Percentiles rank a stretch among this genome's conserved stretches.
phyloP scores from a whole-genome alignment of 2,329 filamentous ascomycete genomes.

The Xylariaceae sp. region DNA sequence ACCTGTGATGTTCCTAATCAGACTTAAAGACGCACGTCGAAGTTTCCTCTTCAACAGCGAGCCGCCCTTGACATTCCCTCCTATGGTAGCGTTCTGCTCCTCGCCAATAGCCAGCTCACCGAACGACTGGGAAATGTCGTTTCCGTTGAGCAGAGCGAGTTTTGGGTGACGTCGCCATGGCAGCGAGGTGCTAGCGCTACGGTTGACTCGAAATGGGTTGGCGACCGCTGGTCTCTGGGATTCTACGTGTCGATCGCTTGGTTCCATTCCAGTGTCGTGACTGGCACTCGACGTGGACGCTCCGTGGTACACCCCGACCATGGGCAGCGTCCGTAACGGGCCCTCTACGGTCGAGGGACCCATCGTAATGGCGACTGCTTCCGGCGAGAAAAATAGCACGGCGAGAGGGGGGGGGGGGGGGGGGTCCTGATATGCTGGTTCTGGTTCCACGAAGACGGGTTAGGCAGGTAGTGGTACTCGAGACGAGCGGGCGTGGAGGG shows the following conservation, averaged over 20 bases:
- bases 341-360: conserved; percentile 18
- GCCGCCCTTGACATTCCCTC: conserved; percentile 11
- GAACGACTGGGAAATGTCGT: conserved; percentile 26
- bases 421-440: background rate
- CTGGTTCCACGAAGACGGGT: background rate
- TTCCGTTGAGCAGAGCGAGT: conserved; percentile 34
- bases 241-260: conserved; percentile 21
- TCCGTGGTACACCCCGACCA: conserved; percentile 17
- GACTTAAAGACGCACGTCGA: conserved; percentile 51
- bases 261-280: conserved; percentile 26
- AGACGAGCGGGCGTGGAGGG: conserved; percentile 7
- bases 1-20: conserved; percentile 49
- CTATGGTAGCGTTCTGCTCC: conserved; percentile 16
- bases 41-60: conserved; percentile 46
- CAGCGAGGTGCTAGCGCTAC: conserved; percentile 49
- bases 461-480: conserved; percentile 1
- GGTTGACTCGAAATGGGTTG: conserved; percentile 33
- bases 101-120: conserved; percentile 25
- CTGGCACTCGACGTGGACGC: conserved; percentile 24
- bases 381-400: background rate
- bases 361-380: conserved; percentile 12
- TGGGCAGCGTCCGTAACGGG: conserved; percentile 14
- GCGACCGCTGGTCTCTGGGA: conserved; percentile 26
- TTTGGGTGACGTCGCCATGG: conserved; percentile 46
- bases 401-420: background rate